phyloP scores from a whole-genome alignment of 371 early-diverging fungal genomes.

The Mortierella sp. region DNA sequence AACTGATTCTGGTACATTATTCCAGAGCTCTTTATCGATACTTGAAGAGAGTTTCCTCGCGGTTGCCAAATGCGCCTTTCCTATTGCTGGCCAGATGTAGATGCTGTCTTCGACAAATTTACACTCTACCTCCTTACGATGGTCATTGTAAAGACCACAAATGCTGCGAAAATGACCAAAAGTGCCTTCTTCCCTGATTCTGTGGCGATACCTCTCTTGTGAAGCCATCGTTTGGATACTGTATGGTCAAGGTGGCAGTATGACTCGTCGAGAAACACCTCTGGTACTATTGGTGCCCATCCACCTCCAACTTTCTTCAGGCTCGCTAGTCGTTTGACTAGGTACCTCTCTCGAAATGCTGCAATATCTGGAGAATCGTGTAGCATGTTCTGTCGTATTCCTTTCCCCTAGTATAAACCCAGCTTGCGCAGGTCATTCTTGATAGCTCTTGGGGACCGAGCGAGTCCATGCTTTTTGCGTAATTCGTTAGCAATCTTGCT shows the following conservation, averaged over 20 bases:
- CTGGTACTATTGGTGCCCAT: background rate
- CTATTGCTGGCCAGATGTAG: background rate
- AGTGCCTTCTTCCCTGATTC: background rate
- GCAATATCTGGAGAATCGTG: conserved; percentile 15
- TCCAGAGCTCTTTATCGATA: conserved; percentile 3
- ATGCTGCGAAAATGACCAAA: background rate
- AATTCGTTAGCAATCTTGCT: background rate
- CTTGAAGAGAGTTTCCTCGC: background rate
- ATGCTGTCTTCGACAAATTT: background rate
- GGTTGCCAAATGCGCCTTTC: background rate
- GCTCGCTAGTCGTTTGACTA: conserved; percentile 2
- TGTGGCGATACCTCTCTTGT: background rate
- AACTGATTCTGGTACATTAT: background rate
- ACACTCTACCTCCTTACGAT: background rate
- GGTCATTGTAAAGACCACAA: background rate
- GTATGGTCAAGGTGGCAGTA: conserved; percentile 22
- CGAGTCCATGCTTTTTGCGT: background rate
- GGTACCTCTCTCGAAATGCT: background rate
- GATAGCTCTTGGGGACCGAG: background rate
- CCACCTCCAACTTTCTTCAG: background rate
- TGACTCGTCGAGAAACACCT: conserved; percentile 18
- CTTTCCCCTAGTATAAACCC: conserved; percentile 5
- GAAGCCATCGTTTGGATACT: background rate
- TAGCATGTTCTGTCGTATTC: conserved; percentile 4
- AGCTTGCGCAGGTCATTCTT: background rate